These are phyloP conservation scores for Brasenia schreberi DNA, from an alignment of 164 flowering plant genomes.

Conservation along the genomic window DNA sequence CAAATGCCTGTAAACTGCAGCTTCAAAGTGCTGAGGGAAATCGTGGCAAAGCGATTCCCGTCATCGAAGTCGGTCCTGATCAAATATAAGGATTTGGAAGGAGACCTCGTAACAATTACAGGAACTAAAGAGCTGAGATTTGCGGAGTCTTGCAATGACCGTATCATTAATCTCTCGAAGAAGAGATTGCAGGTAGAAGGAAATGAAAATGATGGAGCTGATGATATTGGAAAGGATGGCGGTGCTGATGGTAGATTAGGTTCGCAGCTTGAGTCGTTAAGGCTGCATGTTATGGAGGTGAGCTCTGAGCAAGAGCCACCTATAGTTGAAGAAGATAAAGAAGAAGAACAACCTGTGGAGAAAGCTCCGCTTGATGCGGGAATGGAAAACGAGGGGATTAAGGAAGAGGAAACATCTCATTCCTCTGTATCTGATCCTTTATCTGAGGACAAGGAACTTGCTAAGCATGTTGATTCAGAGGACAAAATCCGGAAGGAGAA, in stretches of 20 bases:
- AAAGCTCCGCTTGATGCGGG: not conserved
- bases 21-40: slow-evolving; percentile 63
- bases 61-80: slow-evolving; percentile 79
- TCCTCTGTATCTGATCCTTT: slow-evolving; percentile 46
- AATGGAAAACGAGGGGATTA: slow-evolving; percentile 28
- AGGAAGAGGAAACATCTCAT: slow-evolving; percentile 52
- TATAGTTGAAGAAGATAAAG: slow-evolving; percentile 64
- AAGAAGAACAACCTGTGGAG: slow-evolving; percentile 20
- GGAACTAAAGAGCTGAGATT: slow-evolving; percentile 63
- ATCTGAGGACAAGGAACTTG: slow-evolving; percentile 28
- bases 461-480: slow-evolving; percentile 17
- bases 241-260: not conserved
- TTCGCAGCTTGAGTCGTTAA: slow-evolving; percentile 22
- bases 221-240: not conserved
- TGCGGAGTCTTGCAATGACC: slow-evolving; percentile 67
- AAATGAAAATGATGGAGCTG: no score
- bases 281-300: slow-evolving; percentile 88
- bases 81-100: slow-evolving; percentile 87
- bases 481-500: slow-evolving; percentile 42
- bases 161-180: slow-evolving; percentile 1
- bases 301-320: slow-evolving; percentile 89
- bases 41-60: slow-evolving; percentile 62
- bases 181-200: not conserved
- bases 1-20: slow-evolving; percentile 79
- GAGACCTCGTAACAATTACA: slow-evolving; percentile 90